Evolutionary conservation across 1,139 yeast species (phyloP).

Genomic region (Debaryomycetaceae sp.): DNA sequence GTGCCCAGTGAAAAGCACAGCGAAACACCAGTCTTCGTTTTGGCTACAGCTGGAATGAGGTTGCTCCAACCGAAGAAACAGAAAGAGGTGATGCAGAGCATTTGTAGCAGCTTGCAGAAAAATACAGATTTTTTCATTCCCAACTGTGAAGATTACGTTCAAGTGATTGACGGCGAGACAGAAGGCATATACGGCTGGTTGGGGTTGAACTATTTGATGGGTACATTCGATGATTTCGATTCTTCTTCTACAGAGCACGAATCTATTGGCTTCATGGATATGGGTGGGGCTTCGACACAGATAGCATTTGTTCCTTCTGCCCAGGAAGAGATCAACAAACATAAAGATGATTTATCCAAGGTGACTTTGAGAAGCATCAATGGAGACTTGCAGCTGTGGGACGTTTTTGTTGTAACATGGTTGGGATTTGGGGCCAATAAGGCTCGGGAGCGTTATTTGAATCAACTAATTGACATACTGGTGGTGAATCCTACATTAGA

Average conservation of each 20-base stretch:
- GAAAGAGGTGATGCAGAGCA: constrained; percentile 42
- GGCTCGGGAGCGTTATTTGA: constrained; percentile 63
- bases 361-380: constrained; percentile 55
- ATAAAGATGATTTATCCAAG: constrained; percentile 59
- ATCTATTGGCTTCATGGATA: constrained; percentile 82
- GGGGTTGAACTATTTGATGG: constrained; percentile 65
- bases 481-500: constrained; percentile 18
- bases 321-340: constrained; percentile 48
- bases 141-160: constrained; percentile 58
- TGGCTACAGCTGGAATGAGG: constrained; percentile 86
- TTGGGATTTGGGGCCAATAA: constrained; percentile 83
- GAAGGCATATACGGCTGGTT: constrained; percentile 85
- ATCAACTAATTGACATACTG: constrained; percentile 40
- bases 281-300: constrained; percentile 89
- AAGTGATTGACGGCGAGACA: constrained; percentile 74
- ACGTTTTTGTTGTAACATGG: constrained; percentile 79
- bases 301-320: constrained; percentile 72
- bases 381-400: constrained; percentile 64
- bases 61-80: constrained; percentile 49
- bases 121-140: constrained; percentile 49
- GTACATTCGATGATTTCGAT: constrained; percentile 48
- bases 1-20: constrained; percentile 52
- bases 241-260: constrained; percentile 29
- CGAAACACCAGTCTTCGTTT: constrained; percentile 67
- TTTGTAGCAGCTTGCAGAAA: constrained; percentile 48